phyloP scores from a whole-genome alignment of 169 alveolate genomes.

The Babesia caballi region DNA sequence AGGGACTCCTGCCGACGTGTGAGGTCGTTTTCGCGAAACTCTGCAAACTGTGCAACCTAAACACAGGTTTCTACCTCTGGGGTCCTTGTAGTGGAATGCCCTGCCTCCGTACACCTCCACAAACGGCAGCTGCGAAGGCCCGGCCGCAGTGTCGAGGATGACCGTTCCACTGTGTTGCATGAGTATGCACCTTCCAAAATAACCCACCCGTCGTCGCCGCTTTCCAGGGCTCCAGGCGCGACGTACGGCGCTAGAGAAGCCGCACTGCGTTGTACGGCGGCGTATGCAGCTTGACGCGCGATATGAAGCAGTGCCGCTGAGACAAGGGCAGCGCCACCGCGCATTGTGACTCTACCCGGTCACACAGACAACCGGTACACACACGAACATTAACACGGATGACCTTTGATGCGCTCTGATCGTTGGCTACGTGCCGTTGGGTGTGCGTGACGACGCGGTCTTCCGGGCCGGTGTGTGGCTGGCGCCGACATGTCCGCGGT shows the following conservation, averaged over 20 bases:
- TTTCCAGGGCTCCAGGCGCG: not conserved
- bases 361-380: no score
- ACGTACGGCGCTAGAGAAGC: conserved; percentile 15
- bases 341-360: no score
- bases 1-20: conserved; percentile 1
- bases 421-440: not conserved
- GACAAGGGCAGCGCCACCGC: no score
- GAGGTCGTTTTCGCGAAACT: not conserved
- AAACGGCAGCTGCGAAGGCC: not conserved
- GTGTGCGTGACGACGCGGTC: not conserved
- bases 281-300: not conserved
- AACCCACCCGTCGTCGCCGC: no score
- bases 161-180: conserved; percentile 6
- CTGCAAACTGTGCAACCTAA: not conserved
- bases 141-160: conserved; percentile 2
- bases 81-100: conserved; percentile 11
- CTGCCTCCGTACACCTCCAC: conserved; percentile 21
- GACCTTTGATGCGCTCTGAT: no score
- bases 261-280: not conserved
- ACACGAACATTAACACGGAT: no score
- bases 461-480: not conserved
- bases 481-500: no score
- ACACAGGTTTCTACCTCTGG: not conserved
- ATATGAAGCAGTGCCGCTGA: no score
- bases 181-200: no score